Evolutionary conservation across 169 alveolate genomes (phyloP).

Genomic region (Cryptosporidium felis): DNA sequence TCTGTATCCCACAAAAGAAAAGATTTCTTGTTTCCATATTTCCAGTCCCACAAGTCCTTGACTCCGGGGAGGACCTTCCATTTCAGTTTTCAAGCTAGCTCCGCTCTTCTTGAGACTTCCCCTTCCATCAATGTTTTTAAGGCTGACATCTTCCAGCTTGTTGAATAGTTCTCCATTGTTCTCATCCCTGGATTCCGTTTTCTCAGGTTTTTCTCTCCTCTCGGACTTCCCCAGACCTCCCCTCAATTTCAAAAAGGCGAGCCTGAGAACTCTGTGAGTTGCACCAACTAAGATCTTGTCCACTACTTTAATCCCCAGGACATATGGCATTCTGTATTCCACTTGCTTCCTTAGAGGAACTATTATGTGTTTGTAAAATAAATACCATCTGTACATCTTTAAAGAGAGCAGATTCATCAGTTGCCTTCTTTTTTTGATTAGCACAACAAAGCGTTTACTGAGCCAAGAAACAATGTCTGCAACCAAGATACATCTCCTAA

Average conservation of each 20-base stretch:
- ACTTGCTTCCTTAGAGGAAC: constrained; percentile 32
- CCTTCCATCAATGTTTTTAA: too few species aligned
- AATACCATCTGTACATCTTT: constrained; percentile 48
- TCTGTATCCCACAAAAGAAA: constrained; percentile 42
- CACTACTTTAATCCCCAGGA: constrained; percentile 6
- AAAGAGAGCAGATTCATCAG: constrained; percentile 1
- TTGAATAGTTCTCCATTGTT: background rate
- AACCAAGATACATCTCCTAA: constrained; percentile 41
- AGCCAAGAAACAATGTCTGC: constrained; percentile 47
- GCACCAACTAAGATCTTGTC: background rate
- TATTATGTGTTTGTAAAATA: constrained; percentile 32
- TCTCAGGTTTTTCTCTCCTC: background rate
- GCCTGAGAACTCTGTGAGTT: too few species aligned
- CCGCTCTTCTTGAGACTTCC: background rate
- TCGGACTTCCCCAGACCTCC: too few species aligned
- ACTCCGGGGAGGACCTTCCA: background rate
- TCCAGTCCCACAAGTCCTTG: constrained; percentile 41
- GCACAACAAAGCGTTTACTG: constrained; percentile 25
- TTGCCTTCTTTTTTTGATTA: constrained; percentile 32
- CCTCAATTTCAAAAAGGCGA: too few species aligned
- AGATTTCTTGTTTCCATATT: constrained; percentile 56
- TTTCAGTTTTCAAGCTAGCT: background rate
- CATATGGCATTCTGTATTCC: constrained; percentile 48
- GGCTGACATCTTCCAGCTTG: background rate
- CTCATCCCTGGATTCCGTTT: background rate